Evolutionary conservation across 2,329 filamentous ascomycete genomes (phyloP).

Genomic region (Rasamsonia emersonii): DNA sequence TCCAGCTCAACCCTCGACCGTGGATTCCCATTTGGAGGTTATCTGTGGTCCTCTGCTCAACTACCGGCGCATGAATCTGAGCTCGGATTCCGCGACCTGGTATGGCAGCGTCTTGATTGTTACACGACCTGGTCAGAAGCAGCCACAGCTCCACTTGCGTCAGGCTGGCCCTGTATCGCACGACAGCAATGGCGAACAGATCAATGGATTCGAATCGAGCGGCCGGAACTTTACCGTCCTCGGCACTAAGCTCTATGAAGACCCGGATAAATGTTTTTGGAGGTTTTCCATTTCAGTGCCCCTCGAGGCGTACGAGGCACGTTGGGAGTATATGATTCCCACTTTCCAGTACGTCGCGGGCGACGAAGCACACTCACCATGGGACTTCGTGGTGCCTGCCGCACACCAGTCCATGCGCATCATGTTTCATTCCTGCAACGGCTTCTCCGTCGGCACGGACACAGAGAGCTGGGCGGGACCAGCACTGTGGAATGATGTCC

Average conservation of each 20-base stretch:
- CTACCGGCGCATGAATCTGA: constrained; percentile 37
- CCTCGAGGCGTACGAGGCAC: constrained; percentile 62
- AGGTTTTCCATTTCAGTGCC: constrained; percentile 52
- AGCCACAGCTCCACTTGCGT: constrained; percentile 48
- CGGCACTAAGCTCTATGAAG: constrained; percentile 52
- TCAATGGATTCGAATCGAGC: constrained; percentile 9
- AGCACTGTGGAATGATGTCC: constrained; percentile 56
- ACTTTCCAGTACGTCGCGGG: constrained; percentile 54
- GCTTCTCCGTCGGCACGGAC: constrained; percentile 58
- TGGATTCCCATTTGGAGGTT: constrained; percentile 30
- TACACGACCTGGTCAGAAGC: constrained; percentile 59
- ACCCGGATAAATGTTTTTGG: constrained; percentile 51
- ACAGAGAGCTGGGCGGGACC: constrained; percentile 54
- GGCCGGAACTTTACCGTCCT: constrained; percentile 25
- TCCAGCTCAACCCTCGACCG: too few species aligned
- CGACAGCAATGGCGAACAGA: constrained; percentile 13
- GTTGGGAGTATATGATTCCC: constrained; percentile 70
- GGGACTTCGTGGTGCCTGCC: constrained; percentile 50
- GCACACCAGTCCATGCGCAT: constrained; percentile 58
- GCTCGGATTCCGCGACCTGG: constrained; percentile 46
- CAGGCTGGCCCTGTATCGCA: constrained; percentile 22
- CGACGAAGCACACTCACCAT: constrained; percentile 45
- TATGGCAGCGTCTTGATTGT: constrained; percentile 80
- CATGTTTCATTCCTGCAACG: constrained; percentile 63
- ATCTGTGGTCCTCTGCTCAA: constrained; percentile 42